A percentile compares a stretch with the other conserved stretches of the same genome.
These are phyloP conservation scores for Penicillium sp. DNA, from an alignment of 2,329 filamentous ascomycete species.

Conservation along the genomic window DNA sequence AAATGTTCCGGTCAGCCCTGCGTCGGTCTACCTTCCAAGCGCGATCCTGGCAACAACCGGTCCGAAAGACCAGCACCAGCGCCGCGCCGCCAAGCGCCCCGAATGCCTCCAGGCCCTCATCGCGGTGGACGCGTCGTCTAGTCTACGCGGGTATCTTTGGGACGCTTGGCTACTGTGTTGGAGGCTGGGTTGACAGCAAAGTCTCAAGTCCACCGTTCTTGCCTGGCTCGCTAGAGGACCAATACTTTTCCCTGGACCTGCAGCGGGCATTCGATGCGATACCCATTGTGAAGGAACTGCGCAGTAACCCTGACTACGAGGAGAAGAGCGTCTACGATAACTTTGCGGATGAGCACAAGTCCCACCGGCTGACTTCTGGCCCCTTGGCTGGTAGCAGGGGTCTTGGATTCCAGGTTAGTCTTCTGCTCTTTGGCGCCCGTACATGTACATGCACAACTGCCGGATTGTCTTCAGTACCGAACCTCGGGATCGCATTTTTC, in stretches of 20 bases:
- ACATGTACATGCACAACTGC: conserved; percentile 10
- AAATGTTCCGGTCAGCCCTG: conserved; percentile 25
- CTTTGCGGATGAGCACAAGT: conserved; percentile 38
- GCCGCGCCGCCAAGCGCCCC: conserved; percentile 21
- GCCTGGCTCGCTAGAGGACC: conserved; percentile 40
- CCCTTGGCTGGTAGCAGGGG: conserved; percentile 43
- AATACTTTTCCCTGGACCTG: conserved; percentile 31
- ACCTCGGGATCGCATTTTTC: conserved; percentile 14
- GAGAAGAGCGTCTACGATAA: conserved; percentile 43
- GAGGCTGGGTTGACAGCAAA: conserved; percentile 27
- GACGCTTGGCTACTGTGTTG: conserved; percentile 30
- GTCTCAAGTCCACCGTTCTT: conserved; percentile 24
- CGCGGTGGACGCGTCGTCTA: conserved; percentile 38
- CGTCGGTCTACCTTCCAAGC: conserved; percentile 9
- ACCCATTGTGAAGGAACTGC: conserved; percentile 41
- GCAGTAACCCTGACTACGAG: conserved; percentile 41
- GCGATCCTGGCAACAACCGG: conserved; percentile 6
- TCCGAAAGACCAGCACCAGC: conserved; percentile 26
- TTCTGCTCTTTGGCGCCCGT: conserved; percentile 7
- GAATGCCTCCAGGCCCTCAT: conserved; percentile 19
- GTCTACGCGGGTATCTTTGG: conserved; percentile 40
- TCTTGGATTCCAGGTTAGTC: conserved; percentile 43
- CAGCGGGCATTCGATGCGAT: conserved; percentile 34
- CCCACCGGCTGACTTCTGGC: conserved; percentile 40
- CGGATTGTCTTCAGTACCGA: conserved; percentile 17